Base-by-base conservation (phyloP, 257 asterid genomes). In the Penstemon barbatus region DNA sequence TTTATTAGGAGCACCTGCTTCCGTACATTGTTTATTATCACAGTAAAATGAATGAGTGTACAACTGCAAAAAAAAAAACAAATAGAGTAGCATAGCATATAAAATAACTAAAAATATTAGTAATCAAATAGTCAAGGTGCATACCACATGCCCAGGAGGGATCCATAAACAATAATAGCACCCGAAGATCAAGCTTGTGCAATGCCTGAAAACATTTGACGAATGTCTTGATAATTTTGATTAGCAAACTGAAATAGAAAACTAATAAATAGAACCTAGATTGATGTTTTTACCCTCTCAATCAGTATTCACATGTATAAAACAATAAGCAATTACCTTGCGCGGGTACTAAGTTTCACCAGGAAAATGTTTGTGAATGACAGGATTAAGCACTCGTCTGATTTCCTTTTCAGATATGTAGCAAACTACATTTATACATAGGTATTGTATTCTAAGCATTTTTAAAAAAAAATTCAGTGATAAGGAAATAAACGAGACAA, bases 371-470 rank as follows among this genome's bases (percentile, higher is more conserved):
- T 84, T 82, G 37, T 81, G 89, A 65, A 89, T 79, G 11, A 94
- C 79, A 70, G 97, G 96, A 49, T 70, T 86, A 39, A 94, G 87
- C 5, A 93, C 97, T 76, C 82, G 80, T 65, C 64, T 72, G 72
- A 94, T 89, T 80, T 94, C 99, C 58, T 91, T 97, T 60, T 85
- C 97, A 6, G 99, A 94, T 38, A 97, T 89, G 79, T 91, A 94
- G 86, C 99, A 91, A 77, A 71, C 74, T 49, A 63, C 15, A 72
- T n/a, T 9, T n/a, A 56, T 37, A 63, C 73, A 25, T 36, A 18
- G 1, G 57, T 36, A 42, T 7, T 0, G 41, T 6, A 50, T 51
- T 46, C 33, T 63, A 15, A 71, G 56, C 19, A 36, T 39, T 3
- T 58, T 1, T 8, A n/a, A n/a, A 8, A 57, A 53, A 44, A 38